Conservation (phyloP, 225 moss, liverwort and hornwort genomes). For the Pleurozium schreberi region DNA sequence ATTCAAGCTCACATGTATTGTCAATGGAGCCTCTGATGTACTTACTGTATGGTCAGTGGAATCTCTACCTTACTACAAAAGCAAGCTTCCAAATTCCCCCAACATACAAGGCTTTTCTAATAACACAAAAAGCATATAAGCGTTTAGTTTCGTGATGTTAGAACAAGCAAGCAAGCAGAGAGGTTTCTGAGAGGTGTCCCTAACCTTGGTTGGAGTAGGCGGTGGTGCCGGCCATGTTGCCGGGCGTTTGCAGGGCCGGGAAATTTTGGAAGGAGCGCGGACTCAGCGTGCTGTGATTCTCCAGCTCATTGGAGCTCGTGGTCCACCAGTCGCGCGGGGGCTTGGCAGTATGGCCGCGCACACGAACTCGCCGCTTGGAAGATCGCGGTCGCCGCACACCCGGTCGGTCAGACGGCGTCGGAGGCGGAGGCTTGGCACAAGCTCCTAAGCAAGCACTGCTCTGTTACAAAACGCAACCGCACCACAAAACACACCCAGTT, state of each 20-base stretch:
- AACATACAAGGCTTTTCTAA: background rate
- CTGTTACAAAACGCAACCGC: conserved; percentile 49
- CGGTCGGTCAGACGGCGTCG: conserved; percentile 31
- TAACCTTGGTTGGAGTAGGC: conserved; percentile 31
- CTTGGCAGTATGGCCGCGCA: conserved; percentile 32
- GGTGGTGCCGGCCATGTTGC: conserved; percentile 8
- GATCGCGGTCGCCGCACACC: conserved; percentile 17
- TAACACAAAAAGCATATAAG: background rate
- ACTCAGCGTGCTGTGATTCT: conserved; percentile 32
- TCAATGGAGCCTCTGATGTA: background rate
- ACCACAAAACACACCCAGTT: background rate
- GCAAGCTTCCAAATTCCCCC: no score
- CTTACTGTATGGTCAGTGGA: background rate
- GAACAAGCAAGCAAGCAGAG: background rate
- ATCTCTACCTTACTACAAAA: background rate
- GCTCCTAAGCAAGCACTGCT: conserved; percentile 63
- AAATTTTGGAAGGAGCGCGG: conserved; percentile 46
- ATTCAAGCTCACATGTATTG: background rate
- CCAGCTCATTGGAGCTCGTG: conserved; percentile 43
- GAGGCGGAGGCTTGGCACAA: conserved; percentile 45
- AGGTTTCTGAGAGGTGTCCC: background rate
- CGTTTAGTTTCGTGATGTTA: background rate
- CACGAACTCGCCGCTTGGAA: conserved; percentile 39
- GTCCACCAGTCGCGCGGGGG: conserved; percentile 47
- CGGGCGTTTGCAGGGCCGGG: conserved; percentile 5